These are phyloP conservation scores for Scheffersomyces insectosa DNA, from an alignment of 1,139 yeast species.

Conservation along the genomic window DNA sequence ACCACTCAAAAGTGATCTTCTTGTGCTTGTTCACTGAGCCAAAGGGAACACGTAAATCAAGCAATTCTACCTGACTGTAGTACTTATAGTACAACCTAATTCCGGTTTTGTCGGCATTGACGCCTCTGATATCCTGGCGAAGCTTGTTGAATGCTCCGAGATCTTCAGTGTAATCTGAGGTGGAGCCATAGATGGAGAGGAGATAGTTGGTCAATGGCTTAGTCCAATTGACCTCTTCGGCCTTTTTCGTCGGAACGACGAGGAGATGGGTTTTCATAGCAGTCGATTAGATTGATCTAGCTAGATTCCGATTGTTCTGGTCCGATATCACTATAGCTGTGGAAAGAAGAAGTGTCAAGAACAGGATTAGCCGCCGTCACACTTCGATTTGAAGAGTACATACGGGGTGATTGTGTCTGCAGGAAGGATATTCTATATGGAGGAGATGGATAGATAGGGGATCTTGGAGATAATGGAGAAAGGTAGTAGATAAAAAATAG, in stretches of 20 bases:
- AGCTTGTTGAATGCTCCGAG: constrained; percentile 56
- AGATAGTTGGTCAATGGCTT: constrained; percentile 63
- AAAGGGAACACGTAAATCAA: constrained; percentile 76
- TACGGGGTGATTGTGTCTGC: too few relatives aligned
- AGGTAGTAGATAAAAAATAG: too few relatives aligned
- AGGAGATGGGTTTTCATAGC: constrained; percentile 40
- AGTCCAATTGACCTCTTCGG: constrained; percentile 67
- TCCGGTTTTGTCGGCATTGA: constrained; percentile 51
- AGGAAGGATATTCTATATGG: too few relatives aligned
- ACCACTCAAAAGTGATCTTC: constrained; percentile 74
- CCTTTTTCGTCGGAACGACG: constrained; percentile 48
- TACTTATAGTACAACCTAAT: constrained; percentile 62
- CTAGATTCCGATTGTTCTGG: too few relatives aligned
- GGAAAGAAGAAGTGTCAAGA: too few relatives aligned
- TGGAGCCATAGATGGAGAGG: constrained; percentile 61
- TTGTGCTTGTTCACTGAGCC: constrained; percentile 51
- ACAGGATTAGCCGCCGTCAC: too few relatives aligned
- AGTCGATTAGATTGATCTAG: not conserved
- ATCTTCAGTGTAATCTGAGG: constrained; percentile 59
- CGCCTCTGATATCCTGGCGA: constrained; percentile 63
- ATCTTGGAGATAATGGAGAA: too few relatives aligned
- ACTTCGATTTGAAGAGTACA: too few relatives aligned
- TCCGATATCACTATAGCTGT: too few relatives aligned
- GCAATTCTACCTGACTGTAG: constrained; percentile 78
- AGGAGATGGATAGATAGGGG: too few relatives aligned